These are phyloP conservation scores for Lactifluus volemus DNA, from an alignment of 768 basidiomycete species.

Conservation along the genomic window DNA sequence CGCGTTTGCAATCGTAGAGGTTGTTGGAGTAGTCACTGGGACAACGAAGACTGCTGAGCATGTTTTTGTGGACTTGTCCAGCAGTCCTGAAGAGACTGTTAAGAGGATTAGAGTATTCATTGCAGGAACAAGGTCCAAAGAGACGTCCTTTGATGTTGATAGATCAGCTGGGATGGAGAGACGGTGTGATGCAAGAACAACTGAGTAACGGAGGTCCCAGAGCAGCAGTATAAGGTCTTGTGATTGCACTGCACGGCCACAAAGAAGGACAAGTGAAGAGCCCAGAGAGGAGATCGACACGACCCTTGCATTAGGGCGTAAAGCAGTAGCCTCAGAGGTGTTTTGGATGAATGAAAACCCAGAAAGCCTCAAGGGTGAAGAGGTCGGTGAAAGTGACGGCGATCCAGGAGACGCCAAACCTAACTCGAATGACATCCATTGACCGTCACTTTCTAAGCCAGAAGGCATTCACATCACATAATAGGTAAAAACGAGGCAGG, in stretches of 20 bases:
- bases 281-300: slow-evolving; percentile 41
- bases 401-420: not conserved
- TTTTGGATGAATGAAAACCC: slow-evolving; percentile 12
- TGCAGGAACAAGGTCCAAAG: slow-evolving; percentile 28
- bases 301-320: slow-evolving; percentile 5
- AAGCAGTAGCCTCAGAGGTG: not conserved
- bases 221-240: slow-evolving; percentile 45
- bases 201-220: slow-evolving; percentile 64
- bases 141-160: slow-evolving; percentile 26
- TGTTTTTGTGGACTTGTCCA: slow-evolving; percentile 5
- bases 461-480: not conserved
- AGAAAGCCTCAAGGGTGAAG: slow-evolving; percentile 6
- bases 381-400: not conserved
- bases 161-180: slow-evolving; percentile 43
- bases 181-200: slow-evolving; percentile 46
- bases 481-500: not conserved
- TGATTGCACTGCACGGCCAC: slow-evolving; percentile 32
- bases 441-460: slow-evolving; percentile 35
- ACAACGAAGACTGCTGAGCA: slow-evolving; percentile 52
- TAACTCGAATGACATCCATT: slow-evolving; percentile 34
- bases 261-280: slow-evolving; percentile 52
- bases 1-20: slow-evolving; percentile 55
- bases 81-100: slow-evolving; percentile 34
- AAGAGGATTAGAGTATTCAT: slow-evolving; percentile 44
- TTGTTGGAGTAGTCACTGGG: slow-evolving; percentile 43